Evolutionary conservation across 2,329 filamentous ascomycete species (phyloP), one percentile per base, ranked within the genome.

Genomic region (Diplodia corticola): DNA sequence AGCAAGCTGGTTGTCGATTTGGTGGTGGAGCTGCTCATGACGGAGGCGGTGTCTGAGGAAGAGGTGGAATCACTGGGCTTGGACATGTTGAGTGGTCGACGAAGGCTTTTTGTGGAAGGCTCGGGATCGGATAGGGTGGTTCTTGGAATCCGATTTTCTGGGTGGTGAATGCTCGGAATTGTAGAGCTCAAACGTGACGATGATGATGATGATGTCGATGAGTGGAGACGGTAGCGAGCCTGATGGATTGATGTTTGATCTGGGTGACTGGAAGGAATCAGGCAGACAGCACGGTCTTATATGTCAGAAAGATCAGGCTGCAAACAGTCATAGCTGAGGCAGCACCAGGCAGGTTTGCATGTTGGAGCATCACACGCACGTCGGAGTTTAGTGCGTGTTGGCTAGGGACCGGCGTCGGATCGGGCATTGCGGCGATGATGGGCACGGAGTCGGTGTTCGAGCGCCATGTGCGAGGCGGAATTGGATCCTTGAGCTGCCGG

Each of bases 11-110:
- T 55, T 33, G 70, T 71, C 7, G 73, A 73, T 13, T 70, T 53
- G 26, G 71, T 70, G 22, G 73, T 73, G 20, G 73, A 74, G 60
- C 67, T 70, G 9, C 72, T 73, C 26, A 26, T 69, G 4, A 68
- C 69, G 1, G 73, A 75, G 17, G 63, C 50, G 9, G 54, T 12
- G n/a, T 67, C 67, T n/a, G 49, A 64, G 24, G 40, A 44, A 10
- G 61, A 44, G 17, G 49, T 37, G 26, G 49, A 37, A 12, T 37
- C 5, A 17, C 50, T 51, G 22, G 51, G 17, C 28, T 49, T 51
- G 20, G 63, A 65, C 63, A 65, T 65, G 12, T 28, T 51, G 33
- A 24, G 5, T 48, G 37, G 17, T 48, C 4, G 51, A 26, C 15
- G 63, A 9, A 17, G 40, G 5, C 9, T 37, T 30, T 2, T 13